Evolutionary conservation across 345 rosid species (phyloP).

Genomic region (Boechera stricta): DNA sequence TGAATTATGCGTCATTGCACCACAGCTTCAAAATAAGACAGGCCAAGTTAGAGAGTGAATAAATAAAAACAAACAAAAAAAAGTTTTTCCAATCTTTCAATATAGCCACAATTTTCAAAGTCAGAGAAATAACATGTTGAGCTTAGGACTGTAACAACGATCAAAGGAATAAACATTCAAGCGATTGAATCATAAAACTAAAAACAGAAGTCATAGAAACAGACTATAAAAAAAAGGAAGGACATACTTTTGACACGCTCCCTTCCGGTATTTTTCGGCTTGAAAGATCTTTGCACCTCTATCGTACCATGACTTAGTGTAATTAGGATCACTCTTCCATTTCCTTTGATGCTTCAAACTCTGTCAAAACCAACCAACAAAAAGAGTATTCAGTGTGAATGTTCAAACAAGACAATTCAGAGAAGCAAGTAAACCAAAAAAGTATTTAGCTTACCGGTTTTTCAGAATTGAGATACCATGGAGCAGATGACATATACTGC

Average conservation of each 20-base stretch:
- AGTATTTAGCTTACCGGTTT: conserved; percentile 51
- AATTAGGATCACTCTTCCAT: conserved; percentile 78
- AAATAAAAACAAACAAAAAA: not conserved
- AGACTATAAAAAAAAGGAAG: not conserved
- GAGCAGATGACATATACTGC: conserved; percentile 78
- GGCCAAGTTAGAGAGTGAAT: conserved; percentile 13
- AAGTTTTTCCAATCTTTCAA: not conserved
- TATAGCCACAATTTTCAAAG: not conserved
- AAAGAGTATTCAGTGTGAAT: conserved; percentile 4
- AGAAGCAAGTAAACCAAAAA: not conserved
- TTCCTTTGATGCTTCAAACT: conserved; percentile 90
- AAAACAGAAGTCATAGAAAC: not conserved
- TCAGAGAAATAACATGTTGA: no score
- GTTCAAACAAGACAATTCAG: not conserved
- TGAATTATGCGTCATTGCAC: conserved; percentile 82
- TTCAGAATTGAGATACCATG: conserved; percentile 78
- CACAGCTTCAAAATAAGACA: conserved; percentile 56
- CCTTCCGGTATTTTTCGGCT: conserved; percentile 77
- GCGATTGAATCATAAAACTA: not conserved
- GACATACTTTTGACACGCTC: conserved; percentile 76
- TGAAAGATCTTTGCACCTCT: conserved; percentile 71
- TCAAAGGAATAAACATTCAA: not conserved
- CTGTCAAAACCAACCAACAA: conserved; percentile 34
- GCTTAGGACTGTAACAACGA: no score
- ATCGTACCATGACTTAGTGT: conserved; percentile 75